Evolutionary conservation across 2,329 filamentous ascomycete species (phyloP), one percentile per base, ranked within the genome.

Genomic region (Beauveria caledonica): DNA sequence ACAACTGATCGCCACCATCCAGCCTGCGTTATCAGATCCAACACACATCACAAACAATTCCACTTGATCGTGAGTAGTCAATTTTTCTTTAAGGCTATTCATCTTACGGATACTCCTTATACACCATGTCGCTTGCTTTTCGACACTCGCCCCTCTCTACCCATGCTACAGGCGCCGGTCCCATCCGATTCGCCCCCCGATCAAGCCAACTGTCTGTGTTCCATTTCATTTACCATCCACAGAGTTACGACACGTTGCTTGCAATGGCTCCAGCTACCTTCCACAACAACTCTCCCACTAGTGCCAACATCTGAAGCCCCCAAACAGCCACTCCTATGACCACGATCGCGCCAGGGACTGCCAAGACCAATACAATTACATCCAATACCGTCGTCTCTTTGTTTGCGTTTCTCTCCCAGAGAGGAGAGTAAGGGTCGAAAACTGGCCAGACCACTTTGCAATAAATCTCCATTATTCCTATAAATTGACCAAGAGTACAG

Each of bases 391-490:
- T 69, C 36, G 62, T 58, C 48, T 69, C 60, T 21, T 67, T 58
- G 39, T 60, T 66, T 17, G 62, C 63, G 27, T 67, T 64, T 42
- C 67, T 63, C 58, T 64, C 59, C 72, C 75, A 73, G 58, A 73
- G 68, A 36, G 70, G 66, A 29, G 76, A 78, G 2, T 68, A 64
- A 8, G 65, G 63, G 64, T 76, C 66, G 61, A 79, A 75, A 13
- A 77, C 73, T 2, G 76, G 76, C 53, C 65, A 65, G 17, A 78
- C 69, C 13, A 72, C 62, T 45, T 59, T 61, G 73, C 69, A 76
- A 66, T 76, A 78, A 29, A 69, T 48, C n/a, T 36, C 58, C 29
- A 69, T 42, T 39, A 70, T 11, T 15, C 52, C 45, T 19, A 42
- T 40, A 25, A 53, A 19, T 21, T 33, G 57, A 2, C 57, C 48